These are phyloP conservation scores for Podaxis sp. DNA, from an alignment of 768 basidiomycete genomes.

Conservation along the genomic window DNA sequence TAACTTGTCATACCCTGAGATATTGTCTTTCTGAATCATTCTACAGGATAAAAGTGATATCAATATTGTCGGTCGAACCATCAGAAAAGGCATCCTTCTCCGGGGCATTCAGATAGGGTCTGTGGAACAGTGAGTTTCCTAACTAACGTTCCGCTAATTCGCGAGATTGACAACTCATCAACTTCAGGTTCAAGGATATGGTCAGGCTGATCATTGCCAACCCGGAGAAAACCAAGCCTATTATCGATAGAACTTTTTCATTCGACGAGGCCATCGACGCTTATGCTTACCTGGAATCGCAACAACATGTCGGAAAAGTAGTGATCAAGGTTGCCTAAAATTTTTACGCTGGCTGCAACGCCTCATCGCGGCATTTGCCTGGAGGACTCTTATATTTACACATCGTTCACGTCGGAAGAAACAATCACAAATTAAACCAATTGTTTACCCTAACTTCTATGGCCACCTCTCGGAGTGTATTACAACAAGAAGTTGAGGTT, in stretches of 20 bases:
- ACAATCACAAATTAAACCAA: too few relatives aligned
- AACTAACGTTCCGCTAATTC: neutral
- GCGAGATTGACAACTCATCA: neutral
- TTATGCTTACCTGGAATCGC: conserved; percentile 47
- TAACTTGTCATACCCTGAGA: neutral
- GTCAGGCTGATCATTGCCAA: conserved; percentile 41
- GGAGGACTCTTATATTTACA: too few relatives aligned
- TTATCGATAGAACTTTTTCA: conserved; percentile 54
- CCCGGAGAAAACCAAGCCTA: conserved; percentile 39
- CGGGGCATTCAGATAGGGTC: neutral
- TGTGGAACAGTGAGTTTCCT: neutral
- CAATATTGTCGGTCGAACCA: neutral
- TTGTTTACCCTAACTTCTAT: too few relatives aligned
- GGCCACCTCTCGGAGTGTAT: too few relatives aligned
- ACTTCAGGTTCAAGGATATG: conserved; percentile 48
- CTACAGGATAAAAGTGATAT: neutral
- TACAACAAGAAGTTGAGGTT: too few relatives aligned
- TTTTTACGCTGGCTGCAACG: neutral
- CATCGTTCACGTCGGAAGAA: too few relatives aligned
- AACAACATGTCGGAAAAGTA: conserved; percentile 59
- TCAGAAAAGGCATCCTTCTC: neutral
- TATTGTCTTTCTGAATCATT: neutral
- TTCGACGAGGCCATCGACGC: conserved; percentile 52
- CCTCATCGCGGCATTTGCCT: too few relatives aligned
- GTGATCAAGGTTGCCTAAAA: conserved; percentile 40